A percentile compares a stretch with the other conserved stretches of the same genome.
phyloP scores from a whole-genome alignment of 768 basidiomycete genomes.

The Tulasnella sp. region DNA sequence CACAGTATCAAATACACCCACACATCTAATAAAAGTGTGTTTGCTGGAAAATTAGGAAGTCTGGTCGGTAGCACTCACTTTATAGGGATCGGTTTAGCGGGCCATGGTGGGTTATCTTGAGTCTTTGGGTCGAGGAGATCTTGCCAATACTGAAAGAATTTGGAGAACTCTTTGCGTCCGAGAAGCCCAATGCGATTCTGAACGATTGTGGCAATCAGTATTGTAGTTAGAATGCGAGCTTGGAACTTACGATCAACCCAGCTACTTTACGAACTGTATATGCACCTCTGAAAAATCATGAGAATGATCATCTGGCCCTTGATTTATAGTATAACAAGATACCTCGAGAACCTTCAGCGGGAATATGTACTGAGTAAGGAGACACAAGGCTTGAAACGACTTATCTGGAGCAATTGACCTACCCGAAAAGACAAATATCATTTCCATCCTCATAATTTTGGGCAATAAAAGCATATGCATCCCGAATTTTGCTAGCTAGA shows the following conservation, averaged over 20 bases:
- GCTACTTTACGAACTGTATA: constrained; percentile 12
- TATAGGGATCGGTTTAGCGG: not conserved
- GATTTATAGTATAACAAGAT: not conserved
- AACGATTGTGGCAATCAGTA: not conserved
- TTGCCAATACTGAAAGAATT: constrained; percentile 1
- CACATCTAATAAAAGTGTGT: not conserved
- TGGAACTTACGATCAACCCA: constrained; percentile 1
- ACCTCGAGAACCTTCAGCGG: not conserved
- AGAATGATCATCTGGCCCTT: not conserved
- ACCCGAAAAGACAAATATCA: not conserved
- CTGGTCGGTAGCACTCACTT: not conserved
- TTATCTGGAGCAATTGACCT: not conserved
- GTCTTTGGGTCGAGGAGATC: not conserved
- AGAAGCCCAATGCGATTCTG: constrained; percentile 7
- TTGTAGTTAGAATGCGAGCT: not conserved
- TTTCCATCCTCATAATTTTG: not conserved
- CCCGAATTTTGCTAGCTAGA: not conserved
- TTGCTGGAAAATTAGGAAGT: not conserved
- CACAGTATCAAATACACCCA: constrained; percentile 10
- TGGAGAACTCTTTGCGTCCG: not conserved
- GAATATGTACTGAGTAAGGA: not conserved
- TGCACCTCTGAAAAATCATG: not conserved
- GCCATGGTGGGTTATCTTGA: not conserved
- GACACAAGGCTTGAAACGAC: not conserved
- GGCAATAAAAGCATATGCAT: not conserved